Conservation (phyloP, 345 rosid genomes). For the Carallia pectinifolia region DNA sequence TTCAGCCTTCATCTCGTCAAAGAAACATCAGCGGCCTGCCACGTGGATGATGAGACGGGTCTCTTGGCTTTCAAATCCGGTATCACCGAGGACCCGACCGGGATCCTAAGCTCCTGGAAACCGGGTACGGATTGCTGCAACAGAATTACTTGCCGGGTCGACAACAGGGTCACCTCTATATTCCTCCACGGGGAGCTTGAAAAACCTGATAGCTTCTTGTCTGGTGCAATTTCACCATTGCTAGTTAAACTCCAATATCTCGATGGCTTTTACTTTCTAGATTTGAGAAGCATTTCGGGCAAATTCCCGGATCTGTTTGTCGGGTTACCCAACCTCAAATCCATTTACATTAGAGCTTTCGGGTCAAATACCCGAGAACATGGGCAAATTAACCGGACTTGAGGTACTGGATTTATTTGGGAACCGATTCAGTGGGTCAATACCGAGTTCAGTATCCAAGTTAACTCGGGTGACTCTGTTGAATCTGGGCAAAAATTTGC, state of each 20-base stretch:
- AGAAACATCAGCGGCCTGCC: constrained; percentile 46
- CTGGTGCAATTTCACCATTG: constrained; percentile 66
- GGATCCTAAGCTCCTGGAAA: constrained; percentile 63
- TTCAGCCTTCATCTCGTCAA: constrained; percentile 17
- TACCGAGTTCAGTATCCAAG: constrained; percentile 54
- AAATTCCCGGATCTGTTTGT: constrained; percentile 53
- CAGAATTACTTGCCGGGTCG: constrained; percentile 43
- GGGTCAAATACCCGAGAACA: constrained; percentile 48
- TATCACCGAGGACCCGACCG: constrained; percentile 65
- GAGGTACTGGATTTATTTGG: constrained; percentile 45
- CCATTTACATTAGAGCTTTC: constrained; percentile 57
- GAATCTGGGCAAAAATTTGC: constrained; percentile 44
- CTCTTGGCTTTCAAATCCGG: constrained; percentile 68
- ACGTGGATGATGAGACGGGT: constrained; percentile 62
- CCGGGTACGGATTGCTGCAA: constrained; percentile 66
- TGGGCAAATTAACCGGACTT: constrained; percentile 46
- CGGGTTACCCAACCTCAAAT: constrained; percentile 47
- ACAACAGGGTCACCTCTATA: constrained; percentile 46
- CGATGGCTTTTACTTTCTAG: constrained; percentile 41
- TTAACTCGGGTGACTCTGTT: constrained; percentile 49
- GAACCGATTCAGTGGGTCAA: constrained; percentile 57
- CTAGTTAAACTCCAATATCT: constrained; percentile 45
- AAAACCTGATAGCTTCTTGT: constrained; percentile 37
- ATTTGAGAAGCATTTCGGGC: constrained; percentile 62
- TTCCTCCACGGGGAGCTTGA: constrained; percentile 30